These are phyloP conservation scores for Fusarium ramigenum DNA, from an alignment of 2,329 filamentous ascomycete genomes.

Conservation along the genomic window DNA sequence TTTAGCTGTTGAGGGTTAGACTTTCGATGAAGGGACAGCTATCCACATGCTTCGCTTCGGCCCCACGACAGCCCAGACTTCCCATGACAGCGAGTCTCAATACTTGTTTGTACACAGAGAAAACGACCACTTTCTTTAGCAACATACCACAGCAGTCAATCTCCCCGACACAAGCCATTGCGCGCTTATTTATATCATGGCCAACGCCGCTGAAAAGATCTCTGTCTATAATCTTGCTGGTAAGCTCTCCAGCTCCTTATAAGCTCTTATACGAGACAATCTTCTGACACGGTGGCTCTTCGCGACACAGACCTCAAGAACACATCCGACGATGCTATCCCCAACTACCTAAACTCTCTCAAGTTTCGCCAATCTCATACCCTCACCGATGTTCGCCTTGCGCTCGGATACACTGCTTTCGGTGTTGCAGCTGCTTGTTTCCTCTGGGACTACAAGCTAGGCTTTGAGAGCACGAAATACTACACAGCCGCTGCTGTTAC, in stretches of 20 bases:
- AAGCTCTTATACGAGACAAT: background rate
- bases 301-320: slow-evolving; percentile 83
- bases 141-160: slow-evolving; percentile 8
- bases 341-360: slow-evolving; percentile 91
- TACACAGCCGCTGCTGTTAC: slow-evolving; percentile 83
- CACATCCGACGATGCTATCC: slow-evolving; percentile 92
- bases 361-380: slow-evolving; percentile 84
- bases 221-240: slow-evolving; percentile 74
- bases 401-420: slow-evolving; percentile 85
- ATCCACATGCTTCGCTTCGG: slow-evolving; percentile 32
- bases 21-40: slow-evolving; percentile 35
- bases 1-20: slow-evolving; percentile 4
- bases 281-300: slow-evolving; percentile 44
- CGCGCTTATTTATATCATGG: slow-evolving; percentile 42
- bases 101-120: slow-evolving; percentile 20
- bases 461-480: slow-evolving; percentile 85
- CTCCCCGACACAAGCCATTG: background rate
- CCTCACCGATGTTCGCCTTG: slow-evolving; percentile 83
- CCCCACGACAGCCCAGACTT: slow-evolving; percentile 22
- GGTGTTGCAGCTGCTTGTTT: slow-evolving; percentile 84
- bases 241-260: slow-evolving; percentile 43
- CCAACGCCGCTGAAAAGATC: slow-evolving; percentile 61
- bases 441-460: slow-evolving; percentile 89
- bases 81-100: slow-evolving; percentile 16
- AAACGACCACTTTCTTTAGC: background rate